A percentile compares a stretch with the other conserved stretches of the same genome.
Conservation (phyloP, 441 rosid genomes). For the Populus hybrid region DNA sequence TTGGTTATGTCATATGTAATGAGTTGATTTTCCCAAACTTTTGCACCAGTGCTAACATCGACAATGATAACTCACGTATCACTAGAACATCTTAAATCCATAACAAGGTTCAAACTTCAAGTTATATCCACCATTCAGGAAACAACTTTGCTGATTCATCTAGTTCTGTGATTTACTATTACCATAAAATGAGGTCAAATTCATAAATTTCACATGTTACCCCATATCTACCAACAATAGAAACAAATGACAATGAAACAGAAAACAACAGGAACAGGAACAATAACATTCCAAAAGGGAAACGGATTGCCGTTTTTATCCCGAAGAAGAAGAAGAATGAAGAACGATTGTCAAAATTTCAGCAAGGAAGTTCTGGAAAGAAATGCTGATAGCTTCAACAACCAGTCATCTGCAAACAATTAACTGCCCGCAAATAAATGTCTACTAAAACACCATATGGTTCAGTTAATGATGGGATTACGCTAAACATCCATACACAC, state of each 20-base stretch:
- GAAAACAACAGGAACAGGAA: background rate
- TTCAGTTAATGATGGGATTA: background rate
- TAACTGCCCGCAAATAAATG: background rate
- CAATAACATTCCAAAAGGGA: background rate
- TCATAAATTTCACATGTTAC: too few species aligned
- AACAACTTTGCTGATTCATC: too few species aligned
- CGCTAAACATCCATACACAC: background rate
- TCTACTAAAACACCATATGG: background rate
- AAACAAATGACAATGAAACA: background rate
- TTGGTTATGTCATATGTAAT: too few species aligned
- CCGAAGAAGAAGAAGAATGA: background rate
- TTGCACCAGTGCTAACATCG: too few species aligned
- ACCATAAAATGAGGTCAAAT: too few species aligned
- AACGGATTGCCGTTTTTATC: background rate
- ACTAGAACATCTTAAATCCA: too few species aligned
- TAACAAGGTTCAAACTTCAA: too few species aligned
- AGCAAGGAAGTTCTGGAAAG: background rate
- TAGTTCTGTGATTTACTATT: too few species aligned
- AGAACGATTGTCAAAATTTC: background rate
- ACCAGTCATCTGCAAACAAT: background rate
- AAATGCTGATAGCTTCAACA: background rate
- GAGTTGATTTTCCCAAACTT: too few species aligned
- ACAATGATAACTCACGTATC: too few species aligned
- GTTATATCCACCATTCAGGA: too few species aligned
- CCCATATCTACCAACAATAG: too few species aligned